Evolutionary conservation across 352 stramenopile species (phyloP).

Genomic region (Pythium periplocum): DNA sequence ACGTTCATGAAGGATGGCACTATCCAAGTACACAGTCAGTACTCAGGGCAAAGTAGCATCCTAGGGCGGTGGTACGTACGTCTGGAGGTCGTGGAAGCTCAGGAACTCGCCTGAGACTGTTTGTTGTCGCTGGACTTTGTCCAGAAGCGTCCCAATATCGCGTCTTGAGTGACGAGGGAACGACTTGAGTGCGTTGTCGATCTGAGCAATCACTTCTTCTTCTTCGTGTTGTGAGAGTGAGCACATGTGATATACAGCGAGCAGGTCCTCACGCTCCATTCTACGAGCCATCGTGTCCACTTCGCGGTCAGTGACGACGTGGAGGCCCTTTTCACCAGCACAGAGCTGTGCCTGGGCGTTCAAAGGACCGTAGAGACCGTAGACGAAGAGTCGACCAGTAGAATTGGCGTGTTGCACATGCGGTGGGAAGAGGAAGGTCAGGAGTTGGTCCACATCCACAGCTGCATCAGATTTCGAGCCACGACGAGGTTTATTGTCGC

Average conservation of each 20-base stretch:
- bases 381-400: conserved; percentile 72
- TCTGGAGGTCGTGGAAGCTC: conserved; percentile 84
- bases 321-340: conserved; percentile 47
- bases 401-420: conserved; percentile 76
- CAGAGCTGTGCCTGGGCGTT: conserved; percentile 48
- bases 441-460: conserved; percentile 52
- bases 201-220: conserved; percentile 69
- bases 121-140: conserved; percentile 19
- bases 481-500: too few relatives aligned
- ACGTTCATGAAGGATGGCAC: conserved; percentile 49
- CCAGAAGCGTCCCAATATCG: conserved; percentile 63
- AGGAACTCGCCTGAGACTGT: conserved; percentile 29
- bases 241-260: conserved; percentile 63
- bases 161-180: conserved; percentile 59
- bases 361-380: conserved; percentile 75
- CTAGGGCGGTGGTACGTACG: conserved; percentile 14
- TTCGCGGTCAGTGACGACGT: conserved; percentile 71
- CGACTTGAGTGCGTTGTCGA: conserved; percentile 56
- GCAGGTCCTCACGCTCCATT: conserved; percentile 79
- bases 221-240: conserved; percentile 62
- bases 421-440: conserved; percentile 72
- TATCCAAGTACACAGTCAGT: conserved; percentile 8
- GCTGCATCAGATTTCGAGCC: not conserved
- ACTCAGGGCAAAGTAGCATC: not conserved
- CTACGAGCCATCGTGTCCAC: conserved; percentile 69